Percentiles rank a stretch among this genome's conserved stretches.
phyloP scores from a whole-genome alignment of 257 asterid genomes.

The Capsicum pubescens region DNA sequence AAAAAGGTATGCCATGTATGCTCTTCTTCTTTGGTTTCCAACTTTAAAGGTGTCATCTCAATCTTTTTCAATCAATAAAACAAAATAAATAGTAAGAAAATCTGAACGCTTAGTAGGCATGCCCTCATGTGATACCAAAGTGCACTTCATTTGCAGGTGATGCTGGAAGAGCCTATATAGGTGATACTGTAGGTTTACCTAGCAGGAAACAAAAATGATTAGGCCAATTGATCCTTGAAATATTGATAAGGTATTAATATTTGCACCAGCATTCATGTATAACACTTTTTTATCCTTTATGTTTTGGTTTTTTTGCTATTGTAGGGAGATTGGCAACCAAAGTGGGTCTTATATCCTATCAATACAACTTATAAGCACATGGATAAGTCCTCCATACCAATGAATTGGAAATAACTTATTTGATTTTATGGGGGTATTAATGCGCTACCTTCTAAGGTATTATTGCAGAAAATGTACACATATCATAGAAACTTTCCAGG shows the following conservation, averaged over 20 bases:
- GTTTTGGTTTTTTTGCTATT: neutral
- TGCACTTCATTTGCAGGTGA: constrained; percentile 35
- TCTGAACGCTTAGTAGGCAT: too few species aligned
- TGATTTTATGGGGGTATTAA: constrained; percentile 3
- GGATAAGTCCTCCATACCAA: neutral
- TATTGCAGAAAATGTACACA: neutral
- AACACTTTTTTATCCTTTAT: neutral
- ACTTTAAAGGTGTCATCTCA: too few species aligned
- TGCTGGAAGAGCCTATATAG: constrained; percentile 40
- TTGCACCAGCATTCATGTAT: neutral
- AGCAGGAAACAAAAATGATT: constrained; percentile 27
- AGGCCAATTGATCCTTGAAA: neutral
- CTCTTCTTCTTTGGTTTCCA: too few species aligned
- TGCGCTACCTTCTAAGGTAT: neutral
- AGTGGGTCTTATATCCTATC: neutral
- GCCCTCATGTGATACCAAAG: too few species aligned
- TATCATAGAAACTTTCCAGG: constrained; percentile 2
- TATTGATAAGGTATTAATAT: neutral
- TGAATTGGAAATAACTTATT: neutral
- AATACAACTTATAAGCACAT: constrained; percentile 1
- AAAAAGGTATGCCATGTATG: too few species aligned
- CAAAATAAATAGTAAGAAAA: too few species aligned
- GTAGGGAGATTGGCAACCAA: neutral
- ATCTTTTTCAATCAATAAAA: too few species aligned
- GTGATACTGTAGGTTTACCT: constrained; percentile 58